phyloP scores from a whole-genome alignment of 2,329 filamentous ascomycete species.

The Penicillium aurantiogriseum region DNA sequence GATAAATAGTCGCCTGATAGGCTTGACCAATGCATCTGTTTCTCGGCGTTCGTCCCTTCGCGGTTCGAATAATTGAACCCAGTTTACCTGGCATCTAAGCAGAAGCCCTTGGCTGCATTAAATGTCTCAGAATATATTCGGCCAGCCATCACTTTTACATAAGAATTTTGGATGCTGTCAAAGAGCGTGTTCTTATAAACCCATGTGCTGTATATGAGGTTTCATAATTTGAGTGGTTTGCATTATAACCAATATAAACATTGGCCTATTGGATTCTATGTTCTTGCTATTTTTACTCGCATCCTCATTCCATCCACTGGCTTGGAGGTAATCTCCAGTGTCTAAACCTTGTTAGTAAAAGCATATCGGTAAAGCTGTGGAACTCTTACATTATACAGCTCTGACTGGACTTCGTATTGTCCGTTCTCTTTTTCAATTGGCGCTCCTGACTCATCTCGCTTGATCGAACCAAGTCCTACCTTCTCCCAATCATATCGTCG shows the following conservation, averaged over 20 bases:
- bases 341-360: neutral
- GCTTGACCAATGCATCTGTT: neutral
- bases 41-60: neutral
- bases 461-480: conserved; percentile 17
- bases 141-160: neutral
- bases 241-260: too few species aligned
- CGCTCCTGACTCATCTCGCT: neutral
- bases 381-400: neutral
- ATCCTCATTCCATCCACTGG: conserved; percentile 2
- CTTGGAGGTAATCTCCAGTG: neutral
- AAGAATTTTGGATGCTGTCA: neutral
- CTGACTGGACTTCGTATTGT: neutral
- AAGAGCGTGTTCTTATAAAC: neutral
- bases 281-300: neutral
- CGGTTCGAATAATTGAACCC: neutral
- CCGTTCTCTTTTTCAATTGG: conserved; percentile 1
- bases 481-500: conserved; percentile 20
- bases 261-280: neutral
- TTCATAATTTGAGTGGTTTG: neutral
- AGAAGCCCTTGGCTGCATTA: neutral
- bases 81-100: too few species aligned
- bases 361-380: neutral
- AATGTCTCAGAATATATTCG: neutral
- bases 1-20: neutral
- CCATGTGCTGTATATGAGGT: neutral